phyloP scores from a whole-genome alignment of 306 rosid species.

The Castanea sativa region DNA sequence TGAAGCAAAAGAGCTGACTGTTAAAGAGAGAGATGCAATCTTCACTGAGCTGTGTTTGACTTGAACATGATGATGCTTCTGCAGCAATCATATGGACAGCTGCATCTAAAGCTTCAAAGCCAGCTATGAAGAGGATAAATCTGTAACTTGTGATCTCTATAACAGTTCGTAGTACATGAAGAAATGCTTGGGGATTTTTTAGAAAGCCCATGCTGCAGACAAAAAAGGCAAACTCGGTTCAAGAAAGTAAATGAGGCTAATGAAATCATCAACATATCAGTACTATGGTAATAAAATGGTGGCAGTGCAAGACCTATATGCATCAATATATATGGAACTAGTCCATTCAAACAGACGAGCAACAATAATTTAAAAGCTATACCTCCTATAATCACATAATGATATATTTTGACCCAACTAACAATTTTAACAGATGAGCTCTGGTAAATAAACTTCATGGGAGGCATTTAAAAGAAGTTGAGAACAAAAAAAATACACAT shows the following conservation, averaged over 20 bases:
- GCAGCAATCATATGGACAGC: conserved; percentile 35
- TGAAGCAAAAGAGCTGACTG: conserved; percentile 61
- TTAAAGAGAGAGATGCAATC: conserved; percentile 51
- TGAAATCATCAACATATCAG: neutral
- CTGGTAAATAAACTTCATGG: neutral
- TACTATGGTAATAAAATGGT: neutral
- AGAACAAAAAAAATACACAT: conserved; percentile 5
- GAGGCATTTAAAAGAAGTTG: conserved; percentile 13
- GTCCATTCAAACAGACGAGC: no score
- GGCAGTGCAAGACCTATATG: neutral
- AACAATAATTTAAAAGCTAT: no score
- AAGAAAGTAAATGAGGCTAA: neutral
- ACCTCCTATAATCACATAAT: no score
- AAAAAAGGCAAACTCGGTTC: conserved; percentile 15
- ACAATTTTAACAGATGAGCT: no score
- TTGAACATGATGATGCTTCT: conserved; percentile 29
- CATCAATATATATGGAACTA: no score
- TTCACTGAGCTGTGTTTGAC: conserved; percentile 35
- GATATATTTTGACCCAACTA: no score
- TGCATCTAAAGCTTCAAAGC: conserved; percentile 60
- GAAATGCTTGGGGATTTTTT: conserved; percentile 55
- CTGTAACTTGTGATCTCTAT: conserved; percentile 51
- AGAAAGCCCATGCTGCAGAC: conserved; percentile 80
- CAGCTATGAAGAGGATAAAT: conserved; percentile 74
- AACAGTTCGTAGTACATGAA: conserved; percentile 52